A percentile compares a stretch with the other conserved stretches of the same genome.
phyloP scores from a whole-genome alignment of 495 filamentous ascomycete species.

The Aspergillus steynii region DNA sequence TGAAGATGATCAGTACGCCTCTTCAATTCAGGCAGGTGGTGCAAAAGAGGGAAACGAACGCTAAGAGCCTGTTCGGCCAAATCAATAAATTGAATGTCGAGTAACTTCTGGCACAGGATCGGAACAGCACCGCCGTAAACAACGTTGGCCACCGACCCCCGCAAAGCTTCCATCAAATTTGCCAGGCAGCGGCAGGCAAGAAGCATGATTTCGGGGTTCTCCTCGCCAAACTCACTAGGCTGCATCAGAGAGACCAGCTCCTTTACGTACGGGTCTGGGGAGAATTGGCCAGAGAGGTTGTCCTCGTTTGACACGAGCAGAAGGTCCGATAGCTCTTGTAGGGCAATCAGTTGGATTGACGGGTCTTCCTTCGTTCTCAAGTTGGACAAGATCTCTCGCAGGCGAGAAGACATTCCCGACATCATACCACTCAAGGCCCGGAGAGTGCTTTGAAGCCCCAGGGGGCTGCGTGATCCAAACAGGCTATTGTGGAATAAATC shows the following conservation, averaged over 20 bases:
- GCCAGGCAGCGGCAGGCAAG: constrained; percentile 94
- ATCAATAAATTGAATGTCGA: constrained; percentile 96
- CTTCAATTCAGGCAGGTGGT: background rate
- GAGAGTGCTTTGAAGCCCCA: constrained; percentile 76
- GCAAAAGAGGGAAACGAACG: constrained; percentile 44
- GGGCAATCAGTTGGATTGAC: constrained; percentile 84
- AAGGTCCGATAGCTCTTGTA: constrained; percentile 92
- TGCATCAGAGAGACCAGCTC: constrained; percentile 93
- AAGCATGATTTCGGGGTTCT: constrained; percentile 97
- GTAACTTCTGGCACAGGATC: constrained; percentile 86
- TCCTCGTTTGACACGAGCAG: constrained; percentile 94
- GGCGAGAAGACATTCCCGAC: constrained; percentile 72
- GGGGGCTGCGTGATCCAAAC: constrained; percentile 66
- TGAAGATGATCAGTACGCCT: constrained; percentile 13
- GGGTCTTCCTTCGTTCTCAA: constrained; percentile 85
- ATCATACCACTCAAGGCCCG: constrained; percentile 89
- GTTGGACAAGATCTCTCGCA: constrained; percentile 82
- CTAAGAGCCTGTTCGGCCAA: constrained; percentile 95
- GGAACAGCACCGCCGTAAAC: constrained; percentile 96
- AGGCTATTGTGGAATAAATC: constrained; percentile 76
- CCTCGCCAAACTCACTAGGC: constrained; percentile 79
- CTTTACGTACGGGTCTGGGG: constrained; percentile 91
- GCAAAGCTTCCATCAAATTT: constrained; percentile 96
- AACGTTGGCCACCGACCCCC: constrained; percentile 88
- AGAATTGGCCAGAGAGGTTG: constrained; percentile 93